Base-by-base conservation (phyloP, 1,139 yeast genomes). In the Suhomyces choctaworum region DNA sequence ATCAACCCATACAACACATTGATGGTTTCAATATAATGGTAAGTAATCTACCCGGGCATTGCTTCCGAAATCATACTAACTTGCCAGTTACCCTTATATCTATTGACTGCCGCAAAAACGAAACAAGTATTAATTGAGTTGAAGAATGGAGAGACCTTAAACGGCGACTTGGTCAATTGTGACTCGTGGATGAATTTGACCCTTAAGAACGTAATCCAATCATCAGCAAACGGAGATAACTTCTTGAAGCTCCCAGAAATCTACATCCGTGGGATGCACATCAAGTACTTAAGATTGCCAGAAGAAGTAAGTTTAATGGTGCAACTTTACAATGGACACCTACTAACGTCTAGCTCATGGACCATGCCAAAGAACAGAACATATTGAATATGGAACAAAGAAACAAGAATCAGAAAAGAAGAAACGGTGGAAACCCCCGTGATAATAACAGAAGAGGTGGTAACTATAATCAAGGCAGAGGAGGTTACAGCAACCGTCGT, bases 121-220 rank as follows among this genome's bases (percentile, higher is more conserved):
- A 90, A 87, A 55, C 87, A 89, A 25, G 76, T 92, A 54, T 76
- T 85, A 55, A 89, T 94, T 38, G 98, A 92, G 62, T 77, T 94
- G 58, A 94, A 94, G 60, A 82, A 84, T 39, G 97, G 97, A 22
- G 97, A 88, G 54, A 82, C 94, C 10, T 71, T 89, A 40, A 86
- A 84, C 54, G 99, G 99, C 25, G 79, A 78, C 42, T 71, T 94
- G 44, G 78, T 81, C 40, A 85, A 86, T 54, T 89, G 96, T 52
- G 98, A 94, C 58, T 82, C 88, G 25, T 88, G 95, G 90, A 94
- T 94, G 98, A 92, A 92, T 58, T 70, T 94, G 50, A 87, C 96
- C 1, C 70, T 94, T 38, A 72, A 72, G 28, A 82, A 89, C 47
- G 97, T 85, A 15, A 78, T 82, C 34, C 90, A 84, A 56, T 78